A percentile compares a stretch with the other conserved stretches of the same genome.
These are phyloP conservation scores for Calonectria crousiana DNA, from an alignment of 2,329 filamentous ascomycete species.

Conservation along the genomic window DNA sequence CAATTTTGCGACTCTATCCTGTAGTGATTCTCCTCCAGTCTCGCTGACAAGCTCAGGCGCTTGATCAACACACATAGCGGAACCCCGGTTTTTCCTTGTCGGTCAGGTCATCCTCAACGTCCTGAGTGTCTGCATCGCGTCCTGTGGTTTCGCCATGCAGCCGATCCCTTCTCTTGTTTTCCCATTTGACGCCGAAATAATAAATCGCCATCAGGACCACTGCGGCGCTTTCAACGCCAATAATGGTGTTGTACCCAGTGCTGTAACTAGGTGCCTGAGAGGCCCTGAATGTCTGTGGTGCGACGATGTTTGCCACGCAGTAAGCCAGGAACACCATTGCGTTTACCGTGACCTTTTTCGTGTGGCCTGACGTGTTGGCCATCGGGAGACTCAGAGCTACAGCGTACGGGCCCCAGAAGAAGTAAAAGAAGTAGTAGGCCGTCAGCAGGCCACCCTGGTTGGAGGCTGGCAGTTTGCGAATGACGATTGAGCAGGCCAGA, in stretches of 20 bases:
- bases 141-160: neutral
- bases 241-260: neutral
- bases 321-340: constrained; percentile 13
- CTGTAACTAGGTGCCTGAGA: constrained; percentile 1
- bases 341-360: constrained; percentile 2
- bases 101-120: neutral
- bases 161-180: neutral
- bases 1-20: neutral
- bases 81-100: neutral
- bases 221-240: neutral
- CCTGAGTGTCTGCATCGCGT: neutral
- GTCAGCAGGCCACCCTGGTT: constrained; percentile 53
- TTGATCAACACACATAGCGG: neutral
- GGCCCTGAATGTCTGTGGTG: constrained; percentile 1
- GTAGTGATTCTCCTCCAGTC: neutral
- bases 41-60: neutral
- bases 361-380: constrained; percentile 15
- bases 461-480: neutral
- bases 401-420: constrained; percentile 46
- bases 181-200: neutral
- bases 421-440: constrained; percentile 27
- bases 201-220: neutral
- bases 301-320: constrained; percentile 6
- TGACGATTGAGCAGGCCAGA: neutral
- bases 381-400: neutral